Evolutionary conservation across 2,329 filamentous ascomycete genomes (phyloP), one percentile per base, ranked within the genome.

Genomic region (Polytolypa hystricis): DNA sequence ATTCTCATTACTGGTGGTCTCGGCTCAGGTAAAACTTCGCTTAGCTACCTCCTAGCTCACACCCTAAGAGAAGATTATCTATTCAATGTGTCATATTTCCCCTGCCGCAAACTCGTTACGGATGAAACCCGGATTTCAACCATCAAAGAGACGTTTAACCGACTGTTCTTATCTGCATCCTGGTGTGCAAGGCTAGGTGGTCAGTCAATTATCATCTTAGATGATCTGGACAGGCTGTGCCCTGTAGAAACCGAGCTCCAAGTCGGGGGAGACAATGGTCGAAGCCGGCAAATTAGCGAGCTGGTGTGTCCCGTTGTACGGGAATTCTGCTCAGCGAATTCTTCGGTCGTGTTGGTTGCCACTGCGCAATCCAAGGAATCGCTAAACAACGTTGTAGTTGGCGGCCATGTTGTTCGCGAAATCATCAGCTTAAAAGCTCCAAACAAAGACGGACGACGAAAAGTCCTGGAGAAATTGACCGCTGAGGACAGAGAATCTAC

Each of bases 341-440:
- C 80, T 43, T 79, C 81, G 2, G 82, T 98, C 10, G 84, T 94
- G 4, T 62, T 98, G 35, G 69, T 98, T 7, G 87, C 85, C 3
- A 96, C 89, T 14, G 86, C 89, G 0, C 86, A 94, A 57, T 80
- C 81, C 12, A 98, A 98, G 54, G 91, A 98, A 45, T 80, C 84
- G 0, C 65, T 98, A 33, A 91, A 98, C 58, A 87, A 84, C 47
- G 77, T 93, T 11, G 75, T 98, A 35, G 77, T 96, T 39, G 85
- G 89, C 15, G 85, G 87, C 1, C 89, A 96, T 57, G 79, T 96
- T 21, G 84, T 94, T 25, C 78, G 86, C 33, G 91, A 98, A 54
- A 94, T 95, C 43, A 67, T 96, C 20, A 79, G 80, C 30, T 65
- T 98, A 38, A 91, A 89, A 53, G 87, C 91, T 0, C 91, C 91